A percentile compares a stretch with the other conserved stretches of the same genome.
phyloP scores from a whole-genome alignment of 768 basidiomycete species.

The Panus rudis region DNA sequence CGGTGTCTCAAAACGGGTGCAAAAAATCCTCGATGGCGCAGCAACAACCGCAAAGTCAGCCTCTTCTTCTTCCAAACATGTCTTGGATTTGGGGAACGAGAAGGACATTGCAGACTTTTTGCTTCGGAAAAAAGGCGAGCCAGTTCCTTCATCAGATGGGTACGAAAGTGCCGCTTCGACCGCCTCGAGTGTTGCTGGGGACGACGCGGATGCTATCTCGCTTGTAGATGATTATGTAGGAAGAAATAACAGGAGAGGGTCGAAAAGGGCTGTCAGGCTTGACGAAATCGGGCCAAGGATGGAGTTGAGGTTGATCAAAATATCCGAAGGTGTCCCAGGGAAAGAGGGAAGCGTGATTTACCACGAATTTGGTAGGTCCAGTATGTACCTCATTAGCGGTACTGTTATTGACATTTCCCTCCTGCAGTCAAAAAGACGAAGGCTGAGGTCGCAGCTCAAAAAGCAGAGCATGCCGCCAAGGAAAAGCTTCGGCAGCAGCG shows the following conservation, averaged over 20 bases:
- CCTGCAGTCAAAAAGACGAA: slow-evolving; percentile 87
- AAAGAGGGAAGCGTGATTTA: slow-evolving; percentile 91
- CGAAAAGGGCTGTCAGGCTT: slow-evolving; percentile 82
- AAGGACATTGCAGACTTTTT: slow-evolving; percentile 95
- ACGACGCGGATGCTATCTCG: slow-evolving; percentile 74
- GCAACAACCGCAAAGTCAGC: slow-evolving; percentile 27
- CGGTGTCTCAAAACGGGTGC: slow-evolving; percentile 87
- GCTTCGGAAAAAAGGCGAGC: slow-evolving; percentile 62
- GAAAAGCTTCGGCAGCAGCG: slow-evolving; percentile 70
- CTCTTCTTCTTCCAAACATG: slow-evolving; percentile 29
- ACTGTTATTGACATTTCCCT: slow-evolving; percentile 1
- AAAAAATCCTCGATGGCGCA: slow-evolving; percentile 71
- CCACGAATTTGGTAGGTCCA: slow-evolving; percentile 74
- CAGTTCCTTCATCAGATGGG: slow-evolving; percentile 46
- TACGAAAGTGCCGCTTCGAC: slow-evolving; percentile 81
- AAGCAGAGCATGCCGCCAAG: slow-evolving; percentile 71
- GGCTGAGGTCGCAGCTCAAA: slow-evolving; percentile 58
- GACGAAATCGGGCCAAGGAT: slow-evolving; percentile 95
- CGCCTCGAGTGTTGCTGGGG: slow-evolving; percentile 75
- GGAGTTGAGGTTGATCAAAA: slow-evolving; percentile 90
- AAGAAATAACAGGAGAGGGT: slow-evolving; percentile 87
- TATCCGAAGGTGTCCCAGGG: slow-evolving; percentile 89
- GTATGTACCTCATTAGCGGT: slow-evolving; percentile 2
- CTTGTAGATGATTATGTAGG: slow-evolving; percentile 94
- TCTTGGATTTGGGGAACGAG: slow-evolving; percentile 82